Evolutionary conservation across 1,139 yeast species (phyloP).

Genomic region (Taphrina sp.): DNA sequence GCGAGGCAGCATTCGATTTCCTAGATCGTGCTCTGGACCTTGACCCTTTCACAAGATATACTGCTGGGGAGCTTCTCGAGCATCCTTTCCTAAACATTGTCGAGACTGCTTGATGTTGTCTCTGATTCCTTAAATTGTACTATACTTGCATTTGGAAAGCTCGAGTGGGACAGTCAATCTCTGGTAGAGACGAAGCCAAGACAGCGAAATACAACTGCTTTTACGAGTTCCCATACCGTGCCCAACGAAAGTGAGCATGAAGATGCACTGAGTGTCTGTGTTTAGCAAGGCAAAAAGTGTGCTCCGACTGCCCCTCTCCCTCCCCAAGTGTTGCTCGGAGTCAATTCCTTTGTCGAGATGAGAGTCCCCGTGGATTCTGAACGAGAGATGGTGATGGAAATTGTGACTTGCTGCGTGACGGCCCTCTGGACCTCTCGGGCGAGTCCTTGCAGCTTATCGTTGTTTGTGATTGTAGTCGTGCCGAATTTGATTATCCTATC

Average conservation of each 20-base stretch:
- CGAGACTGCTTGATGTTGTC: background rate
- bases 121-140: too few relatives aligned
- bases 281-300: conserved; percentile 54
- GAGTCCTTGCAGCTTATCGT: conserved; percentile 49
- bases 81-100: conserved; percentile 27
- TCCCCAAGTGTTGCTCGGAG: conserved; percentile 61
- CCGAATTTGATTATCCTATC: conserved; percentile 60
- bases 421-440: conserved; percentile 43
- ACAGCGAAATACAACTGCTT: too few relatives aligned
- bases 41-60: conserved; percentile 27
- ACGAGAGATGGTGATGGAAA: conserved; percentile 27
- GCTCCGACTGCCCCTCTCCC: conserved; percentile 78
- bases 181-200: too few relatives aligned
- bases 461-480: conserved; percentile 55
- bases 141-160: too few relatives aligned
- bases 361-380: conserved; percentile 30
- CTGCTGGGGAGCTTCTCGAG: conserved; percentile 30
- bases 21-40: conserved; percentile 31
- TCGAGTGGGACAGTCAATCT: too few relatives aligned
- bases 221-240: too few relatives aligned
- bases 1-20: conserved; percentile 28
- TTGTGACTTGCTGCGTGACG: background rate
- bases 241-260: too few relatives aligned
- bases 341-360: conserved; percentile 42
- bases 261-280: too few relatives aligned